phyloP scores from a whole-genome alignment of 2,329 filamentous ascomycete species.

The Ophiostoma sp. region DNA sequence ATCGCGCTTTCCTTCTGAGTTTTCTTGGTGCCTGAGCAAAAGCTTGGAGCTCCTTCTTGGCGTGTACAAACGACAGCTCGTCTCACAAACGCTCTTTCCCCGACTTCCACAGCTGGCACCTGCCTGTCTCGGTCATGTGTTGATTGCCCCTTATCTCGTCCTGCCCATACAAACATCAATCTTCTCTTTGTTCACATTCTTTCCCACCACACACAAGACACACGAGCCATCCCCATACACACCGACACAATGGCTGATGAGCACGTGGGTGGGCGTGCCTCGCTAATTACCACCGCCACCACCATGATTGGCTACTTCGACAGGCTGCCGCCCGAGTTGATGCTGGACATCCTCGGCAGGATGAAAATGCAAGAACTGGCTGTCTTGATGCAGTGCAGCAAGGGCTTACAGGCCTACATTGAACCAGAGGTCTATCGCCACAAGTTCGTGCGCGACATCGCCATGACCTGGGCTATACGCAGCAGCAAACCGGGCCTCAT shows the following conservation, averaged over 20 bases:
- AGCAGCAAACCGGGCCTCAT: not conserved
- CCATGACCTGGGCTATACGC: slow-evolving; percentile 10
- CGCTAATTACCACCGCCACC: not conserved
- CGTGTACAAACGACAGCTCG: not conserved
- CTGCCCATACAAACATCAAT: not conserved
- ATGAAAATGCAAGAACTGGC: not conserved
- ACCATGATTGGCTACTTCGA: slow-evolving; percentile 7
- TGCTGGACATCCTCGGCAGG: not conserved
- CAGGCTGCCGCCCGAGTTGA: not conserved
- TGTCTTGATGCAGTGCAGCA: not conserved
- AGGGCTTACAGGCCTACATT: not conserved
- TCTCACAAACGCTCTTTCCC: not conserved
- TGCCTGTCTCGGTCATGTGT: not conserved
- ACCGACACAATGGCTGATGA: not conserved
- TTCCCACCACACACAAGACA: not conserved
- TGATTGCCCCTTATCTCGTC: not conserved
- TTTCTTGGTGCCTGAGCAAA: not conserved
- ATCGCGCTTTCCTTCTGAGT: not conserved
- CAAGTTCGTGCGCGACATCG: not conserved
- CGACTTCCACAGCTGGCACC: not conserved
- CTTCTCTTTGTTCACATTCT: not conserved
- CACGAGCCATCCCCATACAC: not conserved
- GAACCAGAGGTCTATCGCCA: not conserved
- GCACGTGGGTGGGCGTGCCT: not conserved
- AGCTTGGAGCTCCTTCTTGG: too few species aligned